These are phyloP conservation scores for Nothophytophthora sp. DNA, from an alignment of 352 stramenopile genomes.

Conservation along the genomic window DNA sequence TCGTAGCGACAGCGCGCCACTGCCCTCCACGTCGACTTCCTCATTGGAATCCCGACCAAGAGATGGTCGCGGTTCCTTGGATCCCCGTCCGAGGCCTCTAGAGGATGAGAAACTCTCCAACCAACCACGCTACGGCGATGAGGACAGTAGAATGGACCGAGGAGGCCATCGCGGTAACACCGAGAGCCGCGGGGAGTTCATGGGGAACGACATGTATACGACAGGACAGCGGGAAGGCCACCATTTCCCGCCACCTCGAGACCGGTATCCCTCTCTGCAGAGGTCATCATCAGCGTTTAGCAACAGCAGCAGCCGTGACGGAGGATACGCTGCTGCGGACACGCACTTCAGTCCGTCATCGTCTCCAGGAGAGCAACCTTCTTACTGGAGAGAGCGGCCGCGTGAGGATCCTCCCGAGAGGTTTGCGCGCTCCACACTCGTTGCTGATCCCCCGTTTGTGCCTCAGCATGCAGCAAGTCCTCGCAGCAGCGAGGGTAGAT, in stretches of 20 bases:
- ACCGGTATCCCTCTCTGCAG: constrained; percentile 9
- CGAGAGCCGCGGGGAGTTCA: constrained; percentile 3
- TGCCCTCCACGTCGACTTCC: constrained; percentile 2
- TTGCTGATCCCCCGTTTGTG: too few species aligned
- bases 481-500: constrained; percentile 7
- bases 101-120: constrained; percentile 12
- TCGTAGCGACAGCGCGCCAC: constrained; percentile 21
- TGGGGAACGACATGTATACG: constrained; percentile 3
- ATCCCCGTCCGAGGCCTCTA: constrained; percentile 9
- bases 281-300: constrained; percentile 13
- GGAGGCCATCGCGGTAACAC: constrained; percentile 14
- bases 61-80: constrained; percentile 5
- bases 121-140: constrained; percentile 3
- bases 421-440: constrained; percentile 5
- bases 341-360: constrained; percentile 23
- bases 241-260: constrained; percentile 12
- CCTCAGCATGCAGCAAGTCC: constrained; percentile 10
- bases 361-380: constrained; percentile 6
- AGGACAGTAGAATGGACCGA: constrained; percentile 8
- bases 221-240: constrained; percentile 10
- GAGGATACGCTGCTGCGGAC: constrained; percentile 10
- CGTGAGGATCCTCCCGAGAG: constrained; percentile 2
- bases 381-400: constrained; percentile 13
- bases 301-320: neutral
- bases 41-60: constrained; percentile 6